Percentiles rank a stretch among this genome's conserved stretches.
Evolutionary conservation across 225 moss, liverwort and hornwort genomes (phyloP).

Genomic region (Bryum argenteum): DNA sequence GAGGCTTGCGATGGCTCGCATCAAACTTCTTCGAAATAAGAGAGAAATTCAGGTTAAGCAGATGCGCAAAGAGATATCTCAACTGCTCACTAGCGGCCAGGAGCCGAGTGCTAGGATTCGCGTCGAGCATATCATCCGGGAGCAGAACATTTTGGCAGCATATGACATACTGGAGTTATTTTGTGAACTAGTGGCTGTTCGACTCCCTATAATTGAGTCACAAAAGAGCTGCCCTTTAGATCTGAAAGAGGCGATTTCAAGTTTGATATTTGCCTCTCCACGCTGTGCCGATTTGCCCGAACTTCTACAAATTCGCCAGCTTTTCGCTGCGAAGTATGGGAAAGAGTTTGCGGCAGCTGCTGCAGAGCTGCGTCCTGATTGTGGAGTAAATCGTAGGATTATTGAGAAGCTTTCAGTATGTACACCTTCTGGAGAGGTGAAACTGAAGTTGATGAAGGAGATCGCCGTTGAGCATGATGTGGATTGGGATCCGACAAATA

Average conservation of each 20-base stretch:
- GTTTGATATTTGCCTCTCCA: slow-evolving; percentile 94
- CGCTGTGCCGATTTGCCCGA: slow-evolving; percentile 96
- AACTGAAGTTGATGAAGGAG: slow-evolving; percentile 94
- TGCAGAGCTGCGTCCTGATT: slow-evolving; percentile 92
- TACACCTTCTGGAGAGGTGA: slow-evolving; percentile 82
- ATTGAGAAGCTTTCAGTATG: slow-evolving; percentile 95
- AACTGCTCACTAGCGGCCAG: slow-evolving; percentile 80
- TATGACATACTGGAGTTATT: slow-evolving; percentile 97
- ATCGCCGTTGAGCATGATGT: slow-evolving; percentile 87
- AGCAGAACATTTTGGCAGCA: slow-evolving; percentile 95
- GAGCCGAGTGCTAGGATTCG: slow-evolving; percentile 99
- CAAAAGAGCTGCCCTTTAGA: slow-evolving; percentile 90
- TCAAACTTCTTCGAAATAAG: slow-evolving; percentile 97
- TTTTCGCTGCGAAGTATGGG: slow-evolving; percentile 93
- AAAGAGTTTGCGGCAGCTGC: slow-evolving; percentile 96
- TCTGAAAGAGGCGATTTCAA: slow-evolving; percentile 90
- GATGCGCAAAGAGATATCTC: slow-evolving; percentile 92
- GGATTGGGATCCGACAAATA: slow-evolving; percentile 80
- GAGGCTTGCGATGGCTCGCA: slow-evolving; percentile 96
- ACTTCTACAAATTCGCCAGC: slow-evolving; percentile 82
- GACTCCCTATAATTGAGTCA: slow-evolving; percentile 94
- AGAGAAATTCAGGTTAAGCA: slow-evolving; percentile 94
- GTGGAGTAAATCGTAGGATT: slow-evolving; percentile 97
- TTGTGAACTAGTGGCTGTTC: slow-evolving; percentile 93
- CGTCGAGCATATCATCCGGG: slow-evolving; percentile 90